A percentile compares a stretch with the other conserved stretches of the same genome.
phyloP scores from a whole-genome alignment of 257 asterid species.

The Petunia secreta region DNA sequence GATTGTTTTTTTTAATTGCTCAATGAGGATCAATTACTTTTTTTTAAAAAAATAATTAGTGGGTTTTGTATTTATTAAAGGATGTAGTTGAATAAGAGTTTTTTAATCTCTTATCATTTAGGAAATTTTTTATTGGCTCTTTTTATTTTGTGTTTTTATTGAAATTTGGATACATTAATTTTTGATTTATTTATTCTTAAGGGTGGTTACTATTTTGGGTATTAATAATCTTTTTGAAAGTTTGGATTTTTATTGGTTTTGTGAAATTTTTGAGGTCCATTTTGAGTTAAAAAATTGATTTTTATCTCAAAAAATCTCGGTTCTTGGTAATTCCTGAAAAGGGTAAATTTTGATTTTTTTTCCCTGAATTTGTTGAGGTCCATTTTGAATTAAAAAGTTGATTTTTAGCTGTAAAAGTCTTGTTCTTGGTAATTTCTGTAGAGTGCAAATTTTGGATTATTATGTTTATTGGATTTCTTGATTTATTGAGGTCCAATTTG shows the following conservation, averaged over 20 bases:
- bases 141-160: slow-evolving; percentile 12
- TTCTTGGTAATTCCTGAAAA: no score
- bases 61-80: slow-evolving; percentile 37
- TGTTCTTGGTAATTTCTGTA: no score
- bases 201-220: background rate
- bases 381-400: slow-evolving; percentile 27
- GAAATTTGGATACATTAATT: background rate
- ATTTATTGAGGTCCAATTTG: slow-evolving; percentile 31
- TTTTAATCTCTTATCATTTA: background rate
- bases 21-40: slow-evolving; percentile 36
- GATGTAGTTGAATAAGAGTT: slow-evolving; percentile 50
- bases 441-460: slow-evolving; percentile 13
- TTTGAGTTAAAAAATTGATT: slow-evolving; percentile 22
- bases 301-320: background rate
- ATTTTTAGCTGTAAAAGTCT: background rate
- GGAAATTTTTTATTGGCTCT: slow-evolving; percentile 10
- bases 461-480: background rate
- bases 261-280: slow-evolving; percentile 23
- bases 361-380: slow-evolving; percentile 6
- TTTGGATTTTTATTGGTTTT: background rate
- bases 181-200: background rate
- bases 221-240: background rate
- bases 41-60: slow-evolving; percentile 28
- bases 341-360: no score
- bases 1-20: slow-evolving; percentile 39